Percentiles rank a stretch among this genome's conserved stretches.
These are phyloP conservation scores for Dipteronia sinensis DNA, from an alignment of 345 rosid genomes.

Conservation along the genomic window DNA sequence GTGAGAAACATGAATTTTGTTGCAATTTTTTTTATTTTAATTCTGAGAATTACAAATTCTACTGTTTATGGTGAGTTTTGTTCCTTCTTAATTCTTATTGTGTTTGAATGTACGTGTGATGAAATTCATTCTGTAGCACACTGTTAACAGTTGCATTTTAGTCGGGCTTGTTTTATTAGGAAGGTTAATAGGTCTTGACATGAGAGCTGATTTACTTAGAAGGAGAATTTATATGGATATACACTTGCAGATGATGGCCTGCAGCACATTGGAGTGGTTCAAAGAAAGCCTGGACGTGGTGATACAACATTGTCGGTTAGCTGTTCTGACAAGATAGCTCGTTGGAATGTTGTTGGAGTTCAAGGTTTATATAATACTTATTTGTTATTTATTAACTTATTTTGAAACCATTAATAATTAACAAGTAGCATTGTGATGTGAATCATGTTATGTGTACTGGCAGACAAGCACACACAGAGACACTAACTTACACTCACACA, in stretches of 20 bases:
- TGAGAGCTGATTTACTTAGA: slow-evolving; percentile 5
- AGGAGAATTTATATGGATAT: slow-evolving; percentile 17
- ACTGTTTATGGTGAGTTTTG: background rate
- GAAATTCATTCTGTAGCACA: background rate
- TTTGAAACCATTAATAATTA: background rate
- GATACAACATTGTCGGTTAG: slow-evolving; percentile 84
- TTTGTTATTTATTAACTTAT: background rate
- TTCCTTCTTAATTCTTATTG: slow-evolving; percentile 1
- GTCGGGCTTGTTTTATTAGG: background rate
- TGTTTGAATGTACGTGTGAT: background rate
- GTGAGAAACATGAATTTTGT: background rate
- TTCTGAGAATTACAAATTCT: background rate
- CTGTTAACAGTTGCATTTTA: background rate
- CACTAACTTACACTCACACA: background rate
- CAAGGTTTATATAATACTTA: slow-evolving; percentile 58
- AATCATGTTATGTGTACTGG: background rate
- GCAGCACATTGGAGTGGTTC: slow-evolving; percentile 53
- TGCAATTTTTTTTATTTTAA: background rate
- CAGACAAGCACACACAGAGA: background rate
- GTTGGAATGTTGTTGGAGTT: slow-evolving; percentile 90
- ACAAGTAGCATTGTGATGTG: background rate
- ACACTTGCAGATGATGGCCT: slow-evolving; percentile 40
- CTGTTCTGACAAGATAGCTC: slow-evolving; percentile 91
- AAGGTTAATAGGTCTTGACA: background rate
- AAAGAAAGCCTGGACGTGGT: slow-evolving; percentile 97